Conservation (phyloP, 352 stramenopile species). For the Pythium inflatum region DNA sequence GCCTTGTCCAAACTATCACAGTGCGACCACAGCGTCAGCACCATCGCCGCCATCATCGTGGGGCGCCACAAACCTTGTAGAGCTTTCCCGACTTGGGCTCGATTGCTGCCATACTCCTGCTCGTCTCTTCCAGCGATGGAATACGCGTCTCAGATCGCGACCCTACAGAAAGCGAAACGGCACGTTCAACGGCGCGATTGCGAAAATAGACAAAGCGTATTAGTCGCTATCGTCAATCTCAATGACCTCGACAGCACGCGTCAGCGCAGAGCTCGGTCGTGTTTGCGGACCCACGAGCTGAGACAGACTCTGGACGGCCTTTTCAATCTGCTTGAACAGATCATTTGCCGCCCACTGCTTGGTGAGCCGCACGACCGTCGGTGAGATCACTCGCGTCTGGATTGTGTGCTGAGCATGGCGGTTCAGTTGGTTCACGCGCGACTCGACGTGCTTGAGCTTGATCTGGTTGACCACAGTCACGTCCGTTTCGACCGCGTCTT, state of each 20-base stretch:
- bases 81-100: constrained; percentile 74
- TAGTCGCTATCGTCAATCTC: neutral
- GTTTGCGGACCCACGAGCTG: neutral
- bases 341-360: constrained; percentile 1
- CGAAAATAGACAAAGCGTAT: neutral
- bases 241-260: no score
- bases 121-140: neutral
- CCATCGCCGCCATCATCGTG: no score
- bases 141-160: neutral
- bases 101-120: constrained; percentile 27
- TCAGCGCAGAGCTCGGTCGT: no score
- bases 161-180: neutral
- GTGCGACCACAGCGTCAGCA: neutral
- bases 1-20: constrained; percentile 46
- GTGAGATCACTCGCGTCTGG: neutral
- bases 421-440: neutral
- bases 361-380: neutral
- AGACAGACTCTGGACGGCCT: neutral
- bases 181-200: neutral
- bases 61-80: constrained; percentile 50
- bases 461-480: constrained; percentile 3
- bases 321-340: neutral
- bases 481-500: neutral
- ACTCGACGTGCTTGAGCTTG: constrained; percentile 15
- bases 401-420: neutral